Conservation (phyloP, 1,284 basidiomycete genomes). For the Ceratobasidium theobromae region DNA sequence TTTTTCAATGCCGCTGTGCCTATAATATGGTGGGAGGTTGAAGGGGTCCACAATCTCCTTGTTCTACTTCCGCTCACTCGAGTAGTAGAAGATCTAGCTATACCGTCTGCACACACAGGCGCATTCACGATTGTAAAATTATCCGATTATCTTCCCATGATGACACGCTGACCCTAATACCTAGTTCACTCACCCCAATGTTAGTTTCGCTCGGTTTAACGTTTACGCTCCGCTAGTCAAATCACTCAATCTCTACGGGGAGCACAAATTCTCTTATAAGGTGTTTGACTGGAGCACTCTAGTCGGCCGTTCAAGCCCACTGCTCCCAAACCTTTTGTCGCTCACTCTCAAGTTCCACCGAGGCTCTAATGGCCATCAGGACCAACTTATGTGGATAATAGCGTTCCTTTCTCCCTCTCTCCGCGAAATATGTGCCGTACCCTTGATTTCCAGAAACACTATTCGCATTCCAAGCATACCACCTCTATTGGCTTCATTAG, state of each 20-base stretch:
- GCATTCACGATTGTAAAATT: neutral
- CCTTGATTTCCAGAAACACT: neutral
- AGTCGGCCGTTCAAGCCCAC: neutral
- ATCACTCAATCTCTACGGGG: conserved; percentile 6
- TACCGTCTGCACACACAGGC: neutral
- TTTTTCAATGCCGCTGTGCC: neutral
- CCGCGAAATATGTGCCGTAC: neutral
- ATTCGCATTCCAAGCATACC: neutral
- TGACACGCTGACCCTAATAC: neutral
- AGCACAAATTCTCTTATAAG: neutral
- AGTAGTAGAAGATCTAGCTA: neutral
- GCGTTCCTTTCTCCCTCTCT: neutral
- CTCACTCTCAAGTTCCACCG: neutral
- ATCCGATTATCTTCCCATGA: neutral
- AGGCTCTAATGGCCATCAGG: neutral
- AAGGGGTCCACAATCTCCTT: conserved; percentile 1
- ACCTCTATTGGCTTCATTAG: neutral
- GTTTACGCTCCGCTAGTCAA: conserved; percentile 4
- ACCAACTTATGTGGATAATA: conserved; percentile 2
- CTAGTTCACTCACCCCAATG: neutral
- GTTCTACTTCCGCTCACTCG: neutral
- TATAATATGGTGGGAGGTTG: neutral
- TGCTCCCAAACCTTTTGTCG: neutral
- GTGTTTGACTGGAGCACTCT: neutral
- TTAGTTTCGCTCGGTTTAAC: neutral